Evolutionary conservation across 2,329 filamentous ascomycete species (phyloP).

Genomic region (Claviceps sp.): DNA sequence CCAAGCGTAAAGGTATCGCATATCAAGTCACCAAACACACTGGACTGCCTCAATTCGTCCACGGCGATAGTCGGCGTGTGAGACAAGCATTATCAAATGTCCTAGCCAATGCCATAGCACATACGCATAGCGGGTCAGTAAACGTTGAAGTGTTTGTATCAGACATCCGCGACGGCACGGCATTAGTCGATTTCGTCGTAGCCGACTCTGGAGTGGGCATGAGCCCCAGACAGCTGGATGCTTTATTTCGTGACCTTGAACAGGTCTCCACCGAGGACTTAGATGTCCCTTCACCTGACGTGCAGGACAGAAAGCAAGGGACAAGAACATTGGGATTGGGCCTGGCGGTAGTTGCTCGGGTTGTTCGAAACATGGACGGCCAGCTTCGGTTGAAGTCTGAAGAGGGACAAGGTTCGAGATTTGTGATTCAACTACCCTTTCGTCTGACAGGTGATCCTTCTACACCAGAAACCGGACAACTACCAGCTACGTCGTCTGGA

Average conservation of each 20-base stretch:
- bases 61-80: conserved; percentile 69
- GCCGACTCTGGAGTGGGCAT: conserved; percentile 64
- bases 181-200: conserved; percentile 59
- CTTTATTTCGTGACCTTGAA: conserved; percentile 44
- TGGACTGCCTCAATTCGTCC: conserved; percentile 55
- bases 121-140: conserved; percentile 56
- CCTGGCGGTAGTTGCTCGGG: conserved; percentile 75
- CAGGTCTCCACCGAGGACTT: conserved; percentile 38
- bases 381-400: conserved; percentile 77
- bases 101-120: conserved; percentile 71
- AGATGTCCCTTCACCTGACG: conserved; percentile 13
- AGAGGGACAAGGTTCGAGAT: conserved; percentile 67
- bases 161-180: conserved; percentile 36
- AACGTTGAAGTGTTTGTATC: conserved; percentile 56
- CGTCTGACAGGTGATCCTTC: conserved; percentile 36
- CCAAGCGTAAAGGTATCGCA: conserved; percentile 57
- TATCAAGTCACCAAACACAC: conserved; percentile 57
- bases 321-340: conserved; percentile 57
- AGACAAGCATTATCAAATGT: conserved; percentile 74
- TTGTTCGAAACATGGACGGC: conserved; percentile 81
- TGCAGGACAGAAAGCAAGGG: conserved; percentile 17
- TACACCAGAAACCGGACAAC: conserved; percentile 9
- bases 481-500: not conserved
- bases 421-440: conserved; percentile 69
- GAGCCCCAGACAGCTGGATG: conserved; percentile 47